These are phyloP conservation scores for Eurotiales sp. DNA, from an alignment of 2,329 filamentous ascomycete genomes.

Conservation along the genomic window DNA sequence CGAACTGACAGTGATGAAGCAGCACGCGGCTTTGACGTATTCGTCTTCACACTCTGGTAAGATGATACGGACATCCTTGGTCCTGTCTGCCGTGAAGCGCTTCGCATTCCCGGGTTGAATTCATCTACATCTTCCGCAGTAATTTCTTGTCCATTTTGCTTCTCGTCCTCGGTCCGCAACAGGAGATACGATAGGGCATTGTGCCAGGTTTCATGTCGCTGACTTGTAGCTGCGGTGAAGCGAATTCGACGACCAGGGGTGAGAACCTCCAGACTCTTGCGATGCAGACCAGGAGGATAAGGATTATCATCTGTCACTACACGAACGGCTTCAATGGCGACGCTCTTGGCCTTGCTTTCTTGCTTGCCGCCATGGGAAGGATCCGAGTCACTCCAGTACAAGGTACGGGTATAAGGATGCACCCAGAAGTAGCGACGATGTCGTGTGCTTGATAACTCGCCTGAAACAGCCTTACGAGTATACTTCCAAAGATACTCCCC, in stretches of 20 bases:
- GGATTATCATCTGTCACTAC: slow-evolving; percentile 94
- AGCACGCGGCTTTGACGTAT: slow-evolving; percentile 55
- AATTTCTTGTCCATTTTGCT: slow-evolving; percentile 57
- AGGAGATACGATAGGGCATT: slow-evolving; percentile 93
- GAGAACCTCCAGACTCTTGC: slow-evolving; percentile 86
- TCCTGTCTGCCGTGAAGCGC: slow-evolving; percentile 52
- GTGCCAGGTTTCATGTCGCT: slow-evolving; percentile 97
- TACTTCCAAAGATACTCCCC: slow-evolving; percentile 99
- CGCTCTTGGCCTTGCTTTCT: slow-evolving; percentile 80
- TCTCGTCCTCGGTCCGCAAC: slow-evolving; percentile 62
- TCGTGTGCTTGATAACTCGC: slow-evolving; percentile 80
- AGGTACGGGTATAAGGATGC: slow-evolving; percentile 89
- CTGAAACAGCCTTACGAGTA: slow-evolving; percentile 87
- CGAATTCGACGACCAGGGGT: slow-evolving; percentile 86
- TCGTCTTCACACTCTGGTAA: slow-evolving; percentile 70
- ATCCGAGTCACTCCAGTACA: slow-evolving; percentile 95
- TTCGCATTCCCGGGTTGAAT: slow-evolving; percentile 68
- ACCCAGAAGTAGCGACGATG: slow-evolving; percentile 99
- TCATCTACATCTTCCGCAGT: slow-evolving; percentile 64
- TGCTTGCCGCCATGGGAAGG: slow-evolving; percentile 72
- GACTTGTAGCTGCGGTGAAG: slow-evolving; percentile 89
- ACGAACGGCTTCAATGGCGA: slow-evolving; percentile 86
- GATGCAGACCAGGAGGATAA: slow-evolving; percentile 88
- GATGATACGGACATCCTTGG: slow-evolving; percentile 67
- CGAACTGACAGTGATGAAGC: slow-evolving; percentile 36